Base-by-base conservation (phyloP, 768 basidiomycete species). In the Mrakia gelida region DNA sequence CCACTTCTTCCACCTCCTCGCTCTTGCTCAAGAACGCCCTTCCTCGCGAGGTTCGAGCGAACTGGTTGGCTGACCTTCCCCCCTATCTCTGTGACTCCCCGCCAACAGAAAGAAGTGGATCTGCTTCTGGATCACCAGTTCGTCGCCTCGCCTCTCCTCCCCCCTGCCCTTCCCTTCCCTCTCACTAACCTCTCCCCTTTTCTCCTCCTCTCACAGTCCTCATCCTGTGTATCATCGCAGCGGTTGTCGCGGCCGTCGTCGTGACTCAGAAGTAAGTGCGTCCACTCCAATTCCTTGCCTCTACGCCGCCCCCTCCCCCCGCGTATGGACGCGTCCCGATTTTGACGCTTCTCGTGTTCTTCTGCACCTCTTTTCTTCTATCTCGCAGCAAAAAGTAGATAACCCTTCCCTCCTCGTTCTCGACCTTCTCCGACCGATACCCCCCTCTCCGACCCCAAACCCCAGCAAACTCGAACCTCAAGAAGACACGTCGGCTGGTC, bases 161-260 rank as follows among this genome's bases (percentile, higher is more conserved):
- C 54, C 62, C 21, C 18, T 13, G 2, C 13, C 23, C 56, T 3
- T 7, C n/a, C 62, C 26, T 15, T 21, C 43, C 7, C 26, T 18
- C 16, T 32, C 59, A 16, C 49, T 52, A 16, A 52, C 49, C 38
- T 52, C 18, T 52, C 3, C 49, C 18, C 49, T 21, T 16, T 7
- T 13, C 49, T 52, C 49, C 54, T 7, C 30, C 56, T 9, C 21
- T 43, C 41, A 43, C 56, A 74, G 77, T 85, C 76, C 82, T 95
- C 38, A 79, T 89, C 76, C 82, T 93, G 77, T 82, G 94, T 75
- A 86, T 91, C 78, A 88, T 90, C 80, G 88, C 92, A 70, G 86
- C 89, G 65, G 90, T 88, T 65, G 87, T 92, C 73, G 86, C 92
- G 43, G 86, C 88, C 38, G 90, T 88, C 45, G 87, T 91, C 38